Conservation (phyloP, 2,329 filamentous ascomycete species). For the Neonectria magnoliae region DNA sequence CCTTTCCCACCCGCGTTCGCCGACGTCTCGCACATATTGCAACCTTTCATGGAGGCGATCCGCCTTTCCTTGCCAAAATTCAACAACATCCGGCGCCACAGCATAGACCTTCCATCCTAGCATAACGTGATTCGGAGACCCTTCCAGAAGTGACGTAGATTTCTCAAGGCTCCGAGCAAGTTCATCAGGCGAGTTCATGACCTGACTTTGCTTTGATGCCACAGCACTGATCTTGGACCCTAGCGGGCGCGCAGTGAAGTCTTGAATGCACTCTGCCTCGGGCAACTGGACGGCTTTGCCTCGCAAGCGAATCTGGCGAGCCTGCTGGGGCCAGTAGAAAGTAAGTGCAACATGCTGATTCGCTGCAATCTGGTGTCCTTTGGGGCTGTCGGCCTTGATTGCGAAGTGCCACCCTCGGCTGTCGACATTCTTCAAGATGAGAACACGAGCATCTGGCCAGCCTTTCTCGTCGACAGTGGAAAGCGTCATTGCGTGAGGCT, state of each 20-base stretch:
- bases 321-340: constrained; percentile 24
- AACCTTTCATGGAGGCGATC: constrained; percentile 14
- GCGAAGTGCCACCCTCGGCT: constrained; percentile 23
- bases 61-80: constrained; percentile 17
- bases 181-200: background rate
- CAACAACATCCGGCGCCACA: constrained; percentile 1
- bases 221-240: constrained; percentile 11
- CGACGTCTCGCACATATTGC: background rate
- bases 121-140: background rate
- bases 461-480: constrained; percentile 20
- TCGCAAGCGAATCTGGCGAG: constrained; percentile 18
- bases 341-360: constrained; percentile 15
- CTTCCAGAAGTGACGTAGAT: background rate
- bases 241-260: constrained; percentile 15
- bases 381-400: constrained; percentile 21
- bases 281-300: constrained; percentile 3
- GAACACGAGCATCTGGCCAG: constrained; percentile 22
- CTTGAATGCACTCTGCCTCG: constrained; percentile 8
- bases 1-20: background rate
- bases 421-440: constrained; percentile 26
- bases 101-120: constrained; percentile 12
- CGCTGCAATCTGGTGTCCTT: constrained; percentile 15
- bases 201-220: constrained; percentile 14
- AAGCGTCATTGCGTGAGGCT: constrained; percentile 27
- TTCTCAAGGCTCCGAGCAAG: background rate